A percentile compares a stretch with the other conserved stretches of the same genome.
Evolutionary conservation across 2,329 filamentous ascomycete genomes (phyloP).

Genomic region (Trichophyton equinum): DNA sequence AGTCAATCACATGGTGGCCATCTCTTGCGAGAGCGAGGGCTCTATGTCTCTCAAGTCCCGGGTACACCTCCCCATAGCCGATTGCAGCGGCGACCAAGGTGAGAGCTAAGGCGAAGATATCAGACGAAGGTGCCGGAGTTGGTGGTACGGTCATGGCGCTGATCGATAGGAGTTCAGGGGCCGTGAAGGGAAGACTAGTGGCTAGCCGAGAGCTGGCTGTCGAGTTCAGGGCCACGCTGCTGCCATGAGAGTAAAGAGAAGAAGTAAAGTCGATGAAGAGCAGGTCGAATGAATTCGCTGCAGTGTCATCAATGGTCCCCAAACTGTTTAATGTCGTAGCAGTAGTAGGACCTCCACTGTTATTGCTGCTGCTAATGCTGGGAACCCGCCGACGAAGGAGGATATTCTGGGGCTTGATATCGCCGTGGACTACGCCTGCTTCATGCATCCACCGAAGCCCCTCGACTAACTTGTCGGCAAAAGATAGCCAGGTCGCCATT

Average conservation of each 20-base stretch:
- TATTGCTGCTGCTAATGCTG: neutral
- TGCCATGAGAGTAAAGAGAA: conserved; percentile 16
- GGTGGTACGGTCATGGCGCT: conserved; percentile 20
- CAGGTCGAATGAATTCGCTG: conserved; percentile 28
- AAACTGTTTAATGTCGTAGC: conserved; percentile 1
- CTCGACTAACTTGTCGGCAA: conserved; percentile 30
- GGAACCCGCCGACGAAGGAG: conserved; percentile 23
- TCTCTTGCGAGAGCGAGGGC: conserved; percentile 33
- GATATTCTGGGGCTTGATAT: conserved; percentile 38
- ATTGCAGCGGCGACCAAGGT: conserved; percentile 35
- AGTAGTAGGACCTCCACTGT: neutral
- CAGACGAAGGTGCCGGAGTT: conserved; percentile 28
- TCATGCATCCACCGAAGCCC: conserved; percentile 35
- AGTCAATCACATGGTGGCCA: conserved; percentile 32
- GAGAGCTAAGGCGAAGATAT: conserved; percentile 36
- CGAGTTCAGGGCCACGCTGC: conserved; percentile 10
- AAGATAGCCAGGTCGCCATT: conserved; percentile 26
- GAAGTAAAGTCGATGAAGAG: conserved; percentile 37
- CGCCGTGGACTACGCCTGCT: conserved; percentile 34
- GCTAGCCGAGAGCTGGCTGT: conserved; percentile 22
- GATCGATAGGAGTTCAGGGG: conserved; percentile 32
- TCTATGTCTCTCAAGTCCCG: conserved; percentile 28
- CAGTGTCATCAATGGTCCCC: conserved; percentile 2
- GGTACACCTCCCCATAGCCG: conserved; percentile 34
- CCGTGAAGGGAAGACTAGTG: conserved; percentile 34